Percentiles rank a stretch among this genome's conserved stretches.
These are phyloP conservation scores for Ruellia speciosa DNA, from an alignment of 305 asterid genomes.

Conservation along the genomic window DNA sequence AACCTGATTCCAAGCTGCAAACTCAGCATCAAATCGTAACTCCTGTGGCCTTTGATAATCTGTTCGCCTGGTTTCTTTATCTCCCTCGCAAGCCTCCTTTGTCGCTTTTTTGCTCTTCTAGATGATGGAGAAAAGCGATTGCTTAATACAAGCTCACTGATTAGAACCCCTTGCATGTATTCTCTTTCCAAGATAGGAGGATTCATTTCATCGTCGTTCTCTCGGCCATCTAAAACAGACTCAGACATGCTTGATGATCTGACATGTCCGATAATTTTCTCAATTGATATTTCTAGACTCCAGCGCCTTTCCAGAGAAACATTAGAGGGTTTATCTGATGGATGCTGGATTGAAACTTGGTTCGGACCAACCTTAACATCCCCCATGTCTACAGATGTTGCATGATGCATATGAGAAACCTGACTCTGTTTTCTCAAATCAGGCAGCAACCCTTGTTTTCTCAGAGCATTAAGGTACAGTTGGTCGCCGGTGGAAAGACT, in stretches of 20 bases:
- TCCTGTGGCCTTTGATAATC: slow-evolving; percentile 93
- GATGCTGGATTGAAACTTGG: slow-evolving; percentile 33
- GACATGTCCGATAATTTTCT: slow-evolving; percentile 63
- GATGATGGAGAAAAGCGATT: slow-evolving; percentile 68
- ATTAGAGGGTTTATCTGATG: slow-evolving; percentile 40
- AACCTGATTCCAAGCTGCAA: slow-evolving; percentile 99
- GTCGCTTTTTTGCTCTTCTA: slow-evolving; percentile 60
- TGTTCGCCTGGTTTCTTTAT: slow-evolving; percentile 84
- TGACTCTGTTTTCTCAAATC: slow-evolving; percentile 66
- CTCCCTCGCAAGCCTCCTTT: slow-evolving; percentile 60
- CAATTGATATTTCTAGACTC: slow-evolving; percentile 92
- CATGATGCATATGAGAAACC: slow-evolving; percentile 66
- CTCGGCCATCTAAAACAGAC: slow-evolving; percentile 34
- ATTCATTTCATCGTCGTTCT: slow-evolving; percentile 36
- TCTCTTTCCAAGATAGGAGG: slow-evolving; percentile 80
- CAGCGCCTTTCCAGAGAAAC: slow-evolving; percentile 75
- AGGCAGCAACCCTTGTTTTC: slow-evolving; percentile 81
- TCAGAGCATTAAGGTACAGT: slow-evolving; percentile 65
- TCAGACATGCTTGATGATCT: slow-evolving; percentile 46
- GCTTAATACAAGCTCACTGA: slow-evolving; percentile 65
- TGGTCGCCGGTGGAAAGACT: slow-evolving; percentile 59
- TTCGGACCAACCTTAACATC: slow-evolving; percentile 41
- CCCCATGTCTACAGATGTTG: slow-evolving; percentile 50
- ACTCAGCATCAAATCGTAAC: slow-evolving; percentile 94
- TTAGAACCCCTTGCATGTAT: slow-evolving; percentile 95